Evolutionary conservation across 148 eudicot species (phyloP), one percentile per base, ranked within the genome.

Genomic region (Euryodendron excelsum): DNA sequence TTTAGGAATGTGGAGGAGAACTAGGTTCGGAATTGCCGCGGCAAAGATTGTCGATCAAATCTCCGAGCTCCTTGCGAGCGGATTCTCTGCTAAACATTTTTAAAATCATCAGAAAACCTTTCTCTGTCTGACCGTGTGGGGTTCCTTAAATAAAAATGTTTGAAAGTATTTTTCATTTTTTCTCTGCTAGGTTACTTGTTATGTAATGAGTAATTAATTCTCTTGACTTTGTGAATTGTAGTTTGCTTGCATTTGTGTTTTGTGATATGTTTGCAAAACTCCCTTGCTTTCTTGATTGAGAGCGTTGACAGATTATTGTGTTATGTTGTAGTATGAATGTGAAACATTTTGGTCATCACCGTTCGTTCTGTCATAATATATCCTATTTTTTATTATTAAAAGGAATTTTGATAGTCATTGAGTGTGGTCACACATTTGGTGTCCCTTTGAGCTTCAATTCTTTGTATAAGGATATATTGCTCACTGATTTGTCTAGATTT

Each of bases 81-180:
- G 98, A 87, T 83, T 92, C 95, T 86, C 91, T 88, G 48, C 97
- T 94, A 50, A 92, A 90, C 97, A 94, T 92, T n/a, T n/a, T n/a
- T n/a, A n/a, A n/a, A n/a, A n/a, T n/a, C n/a, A n/a, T n/a, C n/a
- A n/a, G n/a, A n/a, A n/a, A n/a, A n/a, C n/a, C n/a, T n/a, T n/a
- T n/a, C n/a, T n/a, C n/a, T n/a, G n/a, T n/a, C n/a, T n/a, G n/a
- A n/a, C n/a, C n/a, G n/a, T n/a, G 4, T 62, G 66, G 66, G 66
- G 30, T 62, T 36, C 30, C 66, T 20, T 5, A 36, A 39, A 8
- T 37, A 65, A 36, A 33, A 23, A 25, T 18, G 33, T 2, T 66
- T 69, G 23, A 39, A 31, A 8, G 4, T 37, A 4, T 67, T 39
- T 7, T n/a, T 30, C 21, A 2, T n/a, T 67, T 67, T 39, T 21